Percentiles rank a stretch among this genome's conserved stretches.
phyloP scores from a whole-genome alignment of 345 rosid genomes.

The Carallia pectinifolia region DNA sequence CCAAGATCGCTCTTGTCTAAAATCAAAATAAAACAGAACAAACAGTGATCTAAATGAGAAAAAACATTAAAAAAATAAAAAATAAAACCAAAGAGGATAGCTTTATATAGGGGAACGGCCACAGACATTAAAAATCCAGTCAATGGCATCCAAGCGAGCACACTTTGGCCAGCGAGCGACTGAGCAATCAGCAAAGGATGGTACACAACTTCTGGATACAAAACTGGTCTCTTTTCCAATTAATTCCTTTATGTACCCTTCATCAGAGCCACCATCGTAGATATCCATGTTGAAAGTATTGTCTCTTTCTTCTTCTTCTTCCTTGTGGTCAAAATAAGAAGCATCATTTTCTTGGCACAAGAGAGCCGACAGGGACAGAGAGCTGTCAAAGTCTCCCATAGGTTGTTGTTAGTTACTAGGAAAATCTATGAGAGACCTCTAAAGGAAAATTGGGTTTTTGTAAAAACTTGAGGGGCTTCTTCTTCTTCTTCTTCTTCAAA shows the following conservation, averaged over 20 bases:
- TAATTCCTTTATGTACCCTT: constrained; percentile 37
- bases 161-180: constrained; percentile 27
- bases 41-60: not conserved
- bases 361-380: constrained; percentile 46
- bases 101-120: constrained; percentile 7
- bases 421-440: not conserved
- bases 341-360: constrained; percentile 52
- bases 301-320: constrained; percentile 28
- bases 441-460: constrained; percentile 26
- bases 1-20: constrained; percentile 61
- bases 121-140: constrained; percentile 72
- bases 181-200: constrained; percentile 16
- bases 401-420: not conserved
- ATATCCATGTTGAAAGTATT: not conserved
- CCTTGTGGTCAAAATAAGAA: constrained; percentile 28
- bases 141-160: constrained; percentile 64
- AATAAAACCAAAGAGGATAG: not conserved
- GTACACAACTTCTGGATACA: constrained; percentile 18
- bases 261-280: constrained; percentile 9
- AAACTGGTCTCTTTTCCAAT: constrained; percentile 34
- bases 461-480: not conserved
- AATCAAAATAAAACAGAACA: constrained; percentile 7
- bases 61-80: not conserved
- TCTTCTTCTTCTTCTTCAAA: constrained; percentile 3
- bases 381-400: constrained; percentile 35